Conservation (phyloP, 2,329 filamentous ascomycete genomes). For the Cladosporium phlei region DNA sequence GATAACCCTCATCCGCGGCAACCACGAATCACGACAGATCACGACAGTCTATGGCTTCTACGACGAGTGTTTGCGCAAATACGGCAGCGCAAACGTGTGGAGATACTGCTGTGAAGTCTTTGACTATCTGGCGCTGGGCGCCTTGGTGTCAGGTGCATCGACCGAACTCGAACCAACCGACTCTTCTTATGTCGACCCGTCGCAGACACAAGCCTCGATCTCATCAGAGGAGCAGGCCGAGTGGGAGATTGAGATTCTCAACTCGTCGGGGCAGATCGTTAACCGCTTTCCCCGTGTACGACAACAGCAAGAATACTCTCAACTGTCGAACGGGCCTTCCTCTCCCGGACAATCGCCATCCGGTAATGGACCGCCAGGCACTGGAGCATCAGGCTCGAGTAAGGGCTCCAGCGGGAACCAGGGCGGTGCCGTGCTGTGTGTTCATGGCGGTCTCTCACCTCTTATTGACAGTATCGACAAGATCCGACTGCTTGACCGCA, state of each 20-base stretch:
- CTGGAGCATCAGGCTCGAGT: conserved; percentile 69
- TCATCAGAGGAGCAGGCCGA: conserved; percentile 58
- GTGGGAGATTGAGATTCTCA: conserved; percentile 88
- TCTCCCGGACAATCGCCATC: conserved; percentile 34
- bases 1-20: conserved; percentile 87
- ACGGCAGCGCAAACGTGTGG: no score
- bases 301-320: conserved; percentile 24
- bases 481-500: conserved; percentile 88
- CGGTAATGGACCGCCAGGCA: conserved; percentile 65
- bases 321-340: conserved; percentile 28
- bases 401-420: conserved; percentile 54
- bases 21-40: conserved; percentile 69
- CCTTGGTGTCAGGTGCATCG: conserved; percentile 80
- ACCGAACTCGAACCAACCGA: conserved; percentile 59
- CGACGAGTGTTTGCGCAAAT: conserved; percentile 72
- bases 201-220: conserved; percentile 44
- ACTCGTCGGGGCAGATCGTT: conserved; percentile 74
- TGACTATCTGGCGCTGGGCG: conserved; percentile 88
- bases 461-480: conserved; percentile 92
- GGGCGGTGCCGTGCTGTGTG: conserved; percentile 83
- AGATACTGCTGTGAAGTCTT: conserved; percentile 92
- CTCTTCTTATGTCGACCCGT: conserved; percentile 48
- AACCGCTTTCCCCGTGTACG: conserved; percentile 59
- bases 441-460: conserved; percentile 88
- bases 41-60: conserved; percentile 77